These are phyloP conservation scores for Rutstroemia sp. DNA, from an alignment of 2,329 filamentous ascomycete species.

Conservation along the genomic window DNA sequence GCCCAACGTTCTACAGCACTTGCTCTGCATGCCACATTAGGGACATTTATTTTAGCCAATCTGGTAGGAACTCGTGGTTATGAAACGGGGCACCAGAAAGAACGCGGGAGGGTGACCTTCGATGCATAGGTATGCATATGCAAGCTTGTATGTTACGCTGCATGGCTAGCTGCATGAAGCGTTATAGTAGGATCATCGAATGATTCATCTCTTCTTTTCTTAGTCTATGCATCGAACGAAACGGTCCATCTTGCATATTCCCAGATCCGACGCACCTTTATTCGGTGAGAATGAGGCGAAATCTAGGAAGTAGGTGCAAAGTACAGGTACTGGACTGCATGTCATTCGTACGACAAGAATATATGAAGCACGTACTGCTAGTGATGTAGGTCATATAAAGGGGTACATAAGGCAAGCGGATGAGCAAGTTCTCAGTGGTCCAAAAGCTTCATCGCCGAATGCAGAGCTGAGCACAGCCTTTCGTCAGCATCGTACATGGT, in stretches of 20 bases:
- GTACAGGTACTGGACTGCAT: not conserved
- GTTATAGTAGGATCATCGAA: not conserved
- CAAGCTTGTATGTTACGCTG: not conserved
- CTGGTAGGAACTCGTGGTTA: slow-evolving; percentile 15
- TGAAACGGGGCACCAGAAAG: slow-evolving; percentile 9
- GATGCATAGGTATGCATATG: not conserved
- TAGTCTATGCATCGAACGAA: not conserved
- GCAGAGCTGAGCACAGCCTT: not conserved
- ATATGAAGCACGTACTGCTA: not conserved
- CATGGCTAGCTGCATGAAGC: slow-evolving; percentile 1
- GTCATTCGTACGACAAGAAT: not conserved
- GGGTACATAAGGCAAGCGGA: not conserved
- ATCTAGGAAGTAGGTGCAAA: not conserved
- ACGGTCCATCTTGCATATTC: slow-evolving; percentile 6
- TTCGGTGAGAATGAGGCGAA: not conserved
- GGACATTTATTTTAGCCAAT: slow-evolving; percentile 12
- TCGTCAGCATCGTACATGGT: not conserved
- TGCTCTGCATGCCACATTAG: not conserved
- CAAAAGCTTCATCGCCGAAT: not conserved
- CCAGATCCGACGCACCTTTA: no score
- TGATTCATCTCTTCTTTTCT: no score
- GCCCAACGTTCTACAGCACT: slow-evolving; percentile 13
- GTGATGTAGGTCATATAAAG: not conserved
- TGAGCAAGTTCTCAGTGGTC: not conserved
- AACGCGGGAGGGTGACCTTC: slow-evolving; percentile 3